Conservation (phyloP, 2,329 filamentous ascomycete species). For the Calonectria hawksworthii region DNA sequence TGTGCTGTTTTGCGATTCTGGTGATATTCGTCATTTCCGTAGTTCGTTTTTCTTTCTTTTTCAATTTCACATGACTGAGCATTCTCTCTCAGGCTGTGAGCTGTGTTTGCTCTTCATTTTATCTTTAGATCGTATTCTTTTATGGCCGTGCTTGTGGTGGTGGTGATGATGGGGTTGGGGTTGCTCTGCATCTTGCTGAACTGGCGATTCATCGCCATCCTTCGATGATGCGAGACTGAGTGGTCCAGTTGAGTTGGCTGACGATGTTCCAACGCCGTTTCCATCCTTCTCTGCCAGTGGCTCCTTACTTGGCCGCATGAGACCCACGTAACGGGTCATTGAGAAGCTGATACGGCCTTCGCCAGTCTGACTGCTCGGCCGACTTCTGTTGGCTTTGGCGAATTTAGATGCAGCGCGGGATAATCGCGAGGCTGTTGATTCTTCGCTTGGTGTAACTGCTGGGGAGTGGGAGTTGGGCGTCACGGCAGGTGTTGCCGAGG, state of each 20-base stretch:
- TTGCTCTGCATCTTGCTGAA: constrained; percentile 41
- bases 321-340: constrained; percentile 67
- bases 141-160: constrained; percentile 52
- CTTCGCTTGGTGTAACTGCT: constrained; percentile 63
- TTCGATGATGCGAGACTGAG: constrained; percentile 42
- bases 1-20: background rate
- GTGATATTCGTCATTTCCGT: background rate
- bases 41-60: background rate
- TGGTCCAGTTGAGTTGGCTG: constrained; percentile 44
- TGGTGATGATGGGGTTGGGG: constrained; percentile 36
- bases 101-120: constrained; percentile 53
- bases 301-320: constrained; percentile 67
- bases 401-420: constrained; percentile 72
- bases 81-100: constrained; percentile 62
- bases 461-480: constrained; percentile 55
- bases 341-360: constrained; percentile 71
- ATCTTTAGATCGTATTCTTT: constrained; percentile 55
- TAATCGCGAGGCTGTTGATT: constrained; percentile 66
- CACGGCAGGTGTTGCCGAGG: constrained; percentile 53
- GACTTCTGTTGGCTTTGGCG: constrained; percentile 62
- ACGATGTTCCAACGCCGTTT: constrained; percentile 43
- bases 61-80: constrained; percentile 59
- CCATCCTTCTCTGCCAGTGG: constrained; percentile 44
- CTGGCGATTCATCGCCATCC: constrained; percentile 39
- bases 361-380: constrained; percentile 70